Evolutionary conservation across 306 rosid species (phyloP).

Genomic region (Adenanthera pavonina): DNA sequence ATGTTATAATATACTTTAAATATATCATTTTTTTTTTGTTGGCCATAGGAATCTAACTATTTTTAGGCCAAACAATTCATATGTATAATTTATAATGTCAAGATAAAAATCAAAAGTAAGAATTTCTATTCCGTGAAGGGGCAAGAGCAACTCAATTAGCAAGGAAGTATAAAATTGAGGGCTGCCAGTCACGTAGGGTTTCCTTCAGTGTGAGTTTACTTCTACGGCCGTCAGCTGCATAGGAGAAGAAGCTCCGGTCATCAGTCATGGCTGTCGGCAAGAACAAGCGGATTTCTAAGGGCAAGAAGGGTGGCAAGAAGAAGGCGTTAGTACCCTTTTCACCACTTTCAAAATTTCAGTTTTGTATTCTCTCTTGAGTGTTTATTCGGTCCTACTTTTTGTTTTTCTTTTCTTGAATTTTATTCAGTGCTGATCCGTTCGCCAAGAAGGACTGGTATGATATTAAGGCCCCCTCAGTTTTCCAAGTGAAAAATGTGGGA

Average conservation of each 20-base stretch:
- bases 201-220: slow-evolving; percentile 8
- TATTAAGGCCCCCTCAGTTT: slow-evolving; percentile 83
- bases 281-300: slow-evolving; percentile 95
- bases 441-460: slow-evolving; percentile 99
- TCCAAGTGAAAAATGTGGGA: slow-evolving; percentile 75
- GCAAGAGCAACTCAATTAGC: neutral
- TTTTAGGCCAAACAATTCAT: too few species aligned
- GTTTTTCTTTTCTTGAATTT: neutral
- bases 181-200: slow-evolving; percentile 36
- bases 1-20: too few species aligned
- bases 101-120: too few species aligned
- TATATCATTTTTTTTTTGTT: too few species aligned
- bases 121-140: too few species aligned
- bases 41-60: too few species aligned
- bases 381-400: neutral
- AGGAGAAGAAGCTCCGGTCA: slow-evolving; percentile 9
- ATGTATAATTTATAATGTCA: too few species aligned
- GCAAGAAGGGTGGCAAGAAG: slow-evolving; percentile 99
- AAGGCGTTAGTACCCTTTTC: slow-evolving; percentile 65
- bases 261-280: slow-evolving; percentile 86
- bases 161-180: neutral
- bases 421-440: slow-evolving; percentile 80
- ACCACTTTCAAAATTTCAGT: neutral
- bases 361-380: neutral
- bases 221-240: slow-evolving; percentile 25